phyloP scores from a whole-genome alignment of 1,139 yeast species.

The Pichia norvegensis region DNA sequence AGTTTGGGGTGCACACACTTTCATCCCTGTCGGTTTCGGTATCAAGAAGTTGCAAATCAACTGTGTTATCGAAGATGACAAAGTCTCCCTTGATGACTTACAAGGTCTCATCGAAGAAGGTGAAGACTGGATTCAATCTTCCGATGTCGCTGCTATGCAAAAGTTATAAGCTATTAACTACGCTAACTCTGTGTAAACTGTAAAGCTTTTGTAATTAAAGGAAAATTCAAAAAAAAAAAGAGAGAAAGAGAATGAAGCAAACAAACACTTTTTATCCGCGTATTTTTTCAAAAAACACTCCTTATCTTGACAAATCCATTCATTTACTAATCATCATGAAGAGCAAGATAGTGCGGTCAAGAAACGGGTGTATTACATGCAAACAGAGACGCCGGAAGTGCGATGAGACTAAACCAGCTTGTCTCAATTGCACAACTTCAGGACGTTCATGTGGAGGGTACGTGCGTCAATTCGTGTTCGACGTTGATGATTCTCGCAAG shows the following conservation, averaged over 20 bases:
- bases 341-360: conserved; percentile 37
- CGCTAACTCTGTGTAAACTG: too few species aligned
- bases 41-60: conserved; percentile 98
- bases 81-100: conserved; percentile 87
- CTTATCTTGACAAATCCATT: too few species aligned
- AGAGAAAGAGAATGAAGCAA: too few species aligned
- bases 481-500: conserved; percentile 37
- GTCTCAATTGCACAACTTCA: conserved; percentile 43
- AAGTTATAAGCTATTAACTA: conserved; percentile 58
- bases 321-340: too few species aligned
- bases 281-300: too few species aligned
- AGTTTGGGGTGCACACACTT: conserved; percentile 97
- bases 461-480: conserved; percentile 39
- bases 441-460: conserved; percentile 44
- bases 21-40: conserved; percentile 97
- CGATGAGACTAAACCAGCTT: conserved; percentile 48
- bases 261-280: too few species aligned
- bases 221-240: too few species aligned
- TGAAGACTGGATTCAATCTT: conserved; percentile 98
- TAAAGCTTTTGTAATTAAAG: not conserved
- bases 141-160: conserved; percentile 97
- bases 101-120: conserved; percentile 82
- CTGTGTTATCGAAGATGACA: conserved; percentile 95
- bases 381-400: conserved; percentile 45
- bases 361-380: conserved; percentile 45